These are phyloP conservation scores for Didymella lethalis DNA, from an alignment of 2,329 filamentous ascomycete genomes.

Conservation along the genomic window DNA sequence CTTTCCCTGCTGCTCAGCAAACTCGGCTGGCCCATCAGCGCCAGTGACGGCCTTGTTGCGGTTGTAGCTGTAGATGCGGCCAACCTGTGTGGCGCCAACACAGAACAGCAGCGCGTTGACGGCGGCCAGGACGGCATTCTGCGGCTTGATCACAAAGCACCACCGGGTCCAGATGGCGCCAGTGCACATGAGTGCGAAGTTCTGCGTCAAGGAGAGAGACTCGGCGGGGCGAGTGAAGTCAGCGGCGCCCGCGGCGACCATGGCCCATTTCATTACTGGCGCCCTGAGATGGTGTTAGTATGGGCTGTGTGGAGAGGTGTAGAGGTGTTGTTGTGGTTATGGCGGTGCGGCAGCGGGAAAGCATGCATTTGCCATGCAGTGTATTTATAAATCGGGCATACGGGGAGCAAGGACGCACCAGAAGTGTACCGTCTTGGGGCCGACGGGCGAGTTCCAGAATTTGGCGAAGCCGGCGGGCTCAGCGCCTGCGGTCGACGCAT, in stretches of 20 bases:
- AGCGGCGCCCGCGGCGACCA: slow-evolving; percentile 90
- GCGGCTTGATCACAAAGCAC: slow-evolving; percentile 96
- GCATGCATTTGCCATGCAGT: slow-evolving; percentile 2
- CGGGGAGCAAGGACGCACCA: slow-evolving; percentile 67
- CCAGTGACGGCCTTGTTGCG: slow-evolving; percentile 57
- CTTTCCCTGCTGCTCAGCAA: slow-evolving; percentile 50
- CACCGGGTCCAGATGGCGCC: slow-evolving; percentile 98
- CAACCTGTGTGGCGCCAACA: slow-evolving; percentile 83
- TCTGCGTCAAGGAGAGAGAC: slow-evolving; percentile 92
- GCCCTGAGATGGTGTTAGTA: slow-evolving; percentile 65
- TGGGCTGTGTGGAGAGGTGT: background rate
- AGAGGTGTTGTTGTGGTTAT: background rate
- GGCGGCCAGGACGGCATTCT: slow-evolving; percentile 89
- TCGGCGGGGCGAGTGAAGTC: slow-evolving; percentile 92
- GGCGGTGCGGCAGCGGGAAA: background rate
- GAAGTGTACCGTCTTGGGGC: slow-evolving; percentile 88
- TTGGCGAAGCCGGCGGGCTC: slow-evolving; percentile 69
- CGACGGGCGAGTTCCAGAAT: slow-evolving; percentile 65
- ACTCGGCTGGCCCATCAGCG: slow-evolving; percentile 34
- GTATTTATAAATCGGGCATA: background rate
- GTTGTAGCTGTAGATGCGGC: slow-evolving; percentile 75
- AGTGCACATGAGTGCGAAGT: slow-evolving; percentile 86
- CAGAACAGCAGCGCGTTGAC: slow-evolving; percentile 98
- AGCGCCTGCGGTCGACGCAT: slow-evolving; percentile 68
- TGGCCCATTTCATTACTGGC: slow-evolving; percentile 92